phyloP scores from a whole-genome alignment of 306 rosid species.

The Leucaena leucocephala region DNA sequence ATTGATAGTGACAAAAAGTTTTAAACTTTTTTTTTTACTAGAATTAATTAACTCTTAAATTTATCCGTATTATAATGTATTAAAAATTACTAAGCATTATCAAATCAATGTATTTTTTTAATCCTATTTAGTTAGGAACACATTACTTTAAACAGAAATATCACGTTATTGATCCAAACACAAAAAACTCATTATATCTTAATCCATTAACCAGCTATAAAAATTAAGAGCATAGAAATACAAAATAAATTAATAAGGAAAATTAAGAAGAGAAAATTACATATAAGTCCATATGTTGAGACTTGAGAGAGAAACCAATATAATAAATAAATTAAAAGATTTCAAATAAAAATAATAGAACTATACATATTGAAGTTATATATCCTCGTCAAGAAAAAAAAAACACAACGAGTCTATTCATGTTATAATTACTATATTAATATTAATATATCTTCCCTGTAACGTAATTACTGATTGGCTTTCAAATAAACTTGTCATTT shows the following conservation, averaged over 20 bases:
- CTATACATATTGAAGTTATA: not conserved
- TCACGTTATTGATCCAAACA: not conserved
- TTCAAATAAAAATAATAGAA: not conserved
- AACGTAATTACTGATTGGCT: not conserved
- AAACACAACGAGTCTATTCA: not conserved
- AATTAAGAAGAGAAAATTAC: not conserved
- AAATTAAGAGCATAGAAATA: not conserved
- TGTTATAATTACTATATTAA: not conserved
- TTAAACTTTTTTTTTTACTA: not conserved
- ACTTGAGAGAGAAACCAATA: not conserved
- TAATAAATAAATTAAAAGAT: not conserved
- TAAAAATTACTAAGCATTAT: no score
- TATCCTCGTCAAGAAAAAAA: not conserved
- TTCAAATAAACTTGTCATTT: not conserved
- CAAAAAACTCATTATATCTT: not conserved
- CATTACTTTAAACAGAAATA: not conserved
- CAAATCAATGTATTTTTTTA: no score
- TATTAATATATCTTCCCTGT: not conserved
- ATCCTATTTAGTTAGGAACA: not conserved
- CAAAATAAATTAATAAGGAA: not conserved
- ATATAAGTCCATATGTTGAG: not conserved
- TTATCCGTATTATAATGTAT: not conserved
- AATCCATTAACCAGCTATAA: not conserved
- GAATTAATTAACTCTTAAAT: not conserved
- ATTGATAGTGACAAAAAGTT: not conserved